Evolutionary conservation across 805 yeast genomes (phyloP).

Genomic region (Metschnikowia rubicola): DNA sequence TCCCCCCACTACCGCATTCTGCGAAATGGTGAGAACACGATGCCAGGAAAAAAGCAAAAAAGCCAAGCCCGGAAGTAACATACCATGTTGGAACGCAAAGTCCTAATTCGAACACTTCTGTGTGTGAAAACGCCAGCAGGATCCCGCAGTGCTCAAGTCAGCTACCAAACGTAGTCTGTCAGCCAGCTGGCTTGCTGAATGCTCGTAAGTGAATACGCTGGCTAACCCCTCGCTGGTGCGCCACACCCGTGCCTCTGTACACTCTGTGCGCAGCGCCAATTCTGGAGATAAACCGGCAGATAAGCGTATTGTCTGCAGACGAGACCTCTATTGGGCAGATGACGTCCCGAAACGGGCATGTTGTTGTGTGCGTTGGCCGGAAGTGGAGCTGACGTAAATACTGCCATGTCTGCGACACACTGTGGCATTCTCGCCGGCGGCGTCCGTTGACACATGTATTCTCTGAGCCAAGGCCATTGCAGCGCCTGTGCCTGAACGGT

Average conservation of each 20-base stretch:
- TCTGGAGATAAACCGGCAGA: background rate
- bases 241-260: background rate
- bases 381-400: constrained; percentile 5
- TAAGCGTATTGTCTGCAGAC: background rate
- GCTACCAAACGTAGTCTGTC: background rate
- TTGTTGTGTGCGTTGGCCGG: constrained; percentile 2
- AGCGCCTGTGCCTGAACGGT: too few species aligned
- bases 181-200: background rate
- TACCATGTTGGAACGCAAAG: too few species aligned
- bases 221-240: background rate
- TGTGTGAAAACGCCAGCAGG: too few species aligned
- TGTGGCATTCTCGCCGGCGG: background rate
- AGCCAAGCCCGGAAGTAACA: too few species aligned
- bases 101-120: too few species aligned
- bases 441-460: background rate
- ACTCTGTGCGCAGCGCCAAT: background rate
- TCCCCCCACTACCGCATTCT: too few species aligned
- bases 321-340: background rate
- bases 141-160: too few species aligned
- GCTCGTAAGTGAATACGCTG: too few species aligned
- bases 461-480: too few species aligned
- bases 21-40: too few species aligned
- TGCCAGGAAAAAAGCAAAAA: too few species aligned
- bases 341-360: background rate
- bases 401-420: background rate